phyloP scores from a whole-genome alignment of 345 rosid species.

The Mercurialis annua region DNA sequence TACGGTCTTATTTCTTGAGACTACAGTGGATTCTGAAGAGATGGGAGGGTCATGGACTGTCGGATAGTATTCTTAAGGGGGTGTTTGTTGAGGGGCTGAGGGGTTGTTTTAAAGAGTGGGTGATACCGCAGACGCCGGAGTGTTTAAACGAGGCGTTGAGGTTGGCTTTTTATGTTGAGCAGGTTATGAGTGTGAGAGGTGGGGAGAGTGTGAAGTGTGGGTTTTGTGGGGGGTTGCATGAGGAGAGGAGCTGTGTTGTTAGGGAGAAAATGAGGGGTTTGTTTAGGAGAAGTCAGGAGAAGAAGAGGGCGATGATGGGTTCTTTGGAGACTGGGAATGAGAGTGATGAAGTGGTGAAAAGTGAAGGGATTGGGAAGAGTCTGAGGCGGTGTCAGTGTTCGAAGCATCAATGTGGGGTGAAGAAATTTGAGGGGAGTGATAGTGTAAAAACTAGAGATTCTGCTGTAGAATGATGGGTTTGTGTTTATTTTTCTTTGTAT shows the following conservation, averaged over 20 bases:
- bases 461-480: neutral
- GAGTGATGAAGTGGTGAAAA: neutral
- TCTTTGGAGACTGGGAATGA: neutral
- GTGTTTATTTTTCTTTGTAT: no score
- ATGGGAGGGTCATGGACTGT: slow-evolving; percentile 31
- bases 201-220: slow-evolving; percentile 20
- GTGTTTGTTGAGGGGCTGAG: slow-evolving; percentile 33
- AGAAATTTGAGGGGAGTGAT: slow-evolving; percentile 24
- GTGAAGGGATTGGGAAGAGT: slow-evolving; percentile 17
- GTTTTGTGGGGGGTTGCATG: slow-evolving; percentile 31
- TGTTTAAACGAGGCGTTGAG: slow-evolving; percentile 31
- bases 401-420: slow-evolving; percentile 39
- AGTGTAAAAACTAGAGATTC: slow-evolving; percentile 22
- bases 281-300: slow-evolving; percentile 17
- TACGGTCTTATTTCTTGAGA: slow-evolving; percentile 38
- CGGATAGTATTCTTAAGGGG: slow-evolving; percentile 25
- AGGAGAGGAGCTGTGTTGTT: slow-evolving; percentile 20
- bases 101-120: slow-evolving; percentile 29
- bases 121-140: slow-evolving; percentile 26
- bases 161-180: slow-evolving; percentile 34
- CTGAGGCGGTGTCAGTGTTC: slow-evolving; percentile 34
- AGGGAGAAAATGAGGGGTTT: slow-evolving; percentile 30
- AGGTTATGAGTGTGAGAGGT: slow-evolving; percentile 20
- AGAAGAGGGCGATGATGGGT: neutral
- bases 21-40: slow-evolving; percentile 33